Conservation (phyloP, 179 eudicot species). For the Heliamphora pulchella region DNA sequence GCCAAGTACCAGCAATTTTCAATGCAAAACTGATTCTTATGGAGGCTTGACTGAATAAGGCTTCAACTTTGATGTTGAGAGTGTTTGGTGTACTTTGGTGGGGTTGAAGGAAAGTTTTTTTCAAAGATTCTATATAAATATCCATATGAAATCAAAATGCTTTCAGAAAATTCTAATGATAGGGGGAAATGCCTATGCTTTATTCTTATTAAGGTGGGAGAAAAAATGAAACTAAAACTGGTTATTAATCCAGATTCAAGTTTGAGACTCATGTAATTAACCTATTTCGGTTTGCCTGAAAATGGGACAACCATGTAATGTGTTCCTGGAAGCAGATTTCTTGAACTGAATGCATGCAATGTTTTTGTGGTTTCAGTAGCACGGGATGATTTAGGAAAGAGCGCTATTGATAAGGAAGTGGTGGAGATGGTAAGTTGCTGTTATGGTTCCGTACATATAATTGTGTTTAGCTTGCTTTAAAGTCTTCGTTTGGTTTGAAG, state of each 20-base stretch:
- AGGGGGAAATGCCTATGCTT: too few relatives aligned
- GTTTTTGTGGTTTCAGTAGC: conserved; percentile 54
- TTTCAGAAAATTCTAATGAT: too few relatives aligned
- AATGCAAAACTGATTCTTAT: not conserved
- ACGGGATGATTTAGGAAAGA: conserved; percentile 57
- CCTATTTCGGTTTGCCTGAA: too few relatives aligned
- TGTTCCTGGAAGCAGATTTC: not conserved
- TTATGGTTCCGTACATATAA: not conserved
- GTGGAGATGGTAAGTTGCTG: conserved; percentile 69
- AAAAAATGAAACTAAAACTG: too few relatives aligned
- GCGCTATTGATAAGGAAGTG: conserved; percentile 72
- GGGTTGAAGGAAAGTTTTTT: not conserved
- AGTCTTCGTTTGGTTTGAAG: too few relatives aligned
- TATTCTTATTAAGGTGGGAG: too few relatives aligned
- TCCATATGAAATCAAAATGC: not conserved
- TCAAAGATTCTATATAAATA: not conserved
- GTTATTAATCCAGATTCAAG: too few relatives aligned
- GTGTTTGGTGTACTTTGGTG: not conserved
- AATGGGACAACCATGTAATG: not conserved
- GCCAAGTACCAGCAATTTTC: not conserved
- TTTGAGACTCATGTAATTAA: too few relatives aligned
- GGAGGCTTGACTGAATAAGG: not conserved
- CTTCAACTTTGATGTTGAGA: not conserved
- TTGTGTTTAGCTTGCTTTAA: not conserved
- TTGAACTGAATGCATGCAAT: not conserved